Base-by-base conservation (phyloP, 441 rosid genomes). In the Cnidoscolus chayamansa region DNA sequence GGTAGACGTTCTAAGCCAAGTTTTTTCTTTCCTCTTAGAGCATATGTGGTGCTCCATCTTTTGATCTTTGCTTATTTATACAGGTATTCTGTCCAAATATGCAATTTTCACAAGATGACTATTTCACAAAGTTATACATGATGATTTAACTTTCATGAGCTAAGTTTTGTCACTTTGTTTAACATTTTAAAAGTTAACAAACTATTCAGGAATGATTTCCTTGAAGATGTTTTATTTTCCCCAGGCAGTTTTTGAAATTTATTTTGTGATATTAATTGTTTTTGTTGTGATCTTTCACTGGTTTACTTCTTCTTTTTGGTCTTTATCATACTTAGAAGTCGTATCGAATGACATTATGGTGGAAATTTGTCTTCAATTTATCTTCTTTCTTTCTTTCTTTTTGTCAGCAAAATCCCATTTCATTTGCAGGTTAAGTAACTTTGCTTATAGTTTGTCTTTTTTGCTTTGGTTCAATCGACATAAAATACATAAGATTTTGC, bases 1-100 rank as follows among this genome's bases (percentile, higher is more conserved):
- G 98, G 99, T 93, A 75, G 30, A 63, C 65, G 2, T 74, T 63
- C 65, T 74, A 55, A 40, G 30, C 48, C 16, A 0, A 3, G 45
- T 56, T 73, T 37, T 20, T 61, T 57, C 45, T 1, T 20, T 61
- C 62, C 45, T 1, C 61, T n/a, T 30, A 49, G 35, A 19, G 43
- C 19, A 31, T 13, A 55, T 65, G 25, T 54, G 15, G 51, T 70
- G 13, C 55, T 25, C 63, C 11, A 32, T 70, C n/a, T 70, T 49
- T 32, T 67, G 57, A 55, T 53, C 20, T 45, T 25, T 62, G 65
- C 35, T 65, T 54, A 11, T 72, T 64, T 54, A 8, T 30, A 25
- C 2, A 17, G 50, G 63, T 63, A 30, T 16, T 3, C 56, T 49
- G 15, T 61, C 5, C 35, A 60, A 53, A 47, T 31, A 25, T 50